Conservation (phyloP, 2,329 filamentous ascomycete species). For the Grosmannia serpens region DNA sequence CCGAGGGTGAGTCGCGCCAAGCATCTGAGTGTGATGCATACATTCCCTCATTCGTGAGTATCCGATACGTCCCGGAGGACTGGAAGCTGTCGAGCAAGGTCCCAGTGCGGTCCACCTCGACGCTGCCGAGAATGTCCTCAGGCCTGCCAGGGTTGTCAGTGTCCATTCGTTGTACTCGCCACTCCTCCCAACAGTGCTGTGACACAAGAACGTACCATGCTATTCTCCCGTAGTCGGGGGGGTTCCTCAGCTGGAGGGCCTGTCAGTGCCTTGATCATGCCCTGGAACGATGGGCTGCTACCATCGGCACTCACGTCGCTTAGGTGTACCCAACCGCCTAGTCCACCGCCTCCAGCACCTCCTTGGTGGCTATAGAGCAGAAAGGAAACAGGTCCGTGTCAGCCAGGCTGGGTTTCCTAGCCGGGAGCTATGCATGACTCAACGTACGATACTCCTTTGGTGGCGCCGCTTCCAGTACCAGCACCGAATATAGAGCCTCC, state of each 20-base stretch:
- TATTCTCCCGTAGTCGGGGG: slow-evolving; percentile 56
- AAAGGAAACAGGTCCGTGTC: background rate
- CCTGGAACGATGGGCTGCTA: background rate
- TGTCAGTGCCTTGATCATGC: background rate
- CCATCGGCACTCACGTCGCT: slow-evolving; percentile 32
- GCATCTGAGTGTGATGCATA: slow-evolving; percentile 28
- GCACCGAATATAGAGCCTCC: slow-evolving; percentile 38
- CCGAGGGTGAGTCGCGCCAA: background rate
- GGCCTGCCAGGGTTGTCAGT: slow-evolving; percentile 26
- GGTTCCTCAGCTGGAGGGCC: slow-evolving; percentile 34
- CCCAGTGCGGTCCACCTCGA: slow-evolving; percentile 49
- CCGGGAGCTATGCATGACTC: background rate
- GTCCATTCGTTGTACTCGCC: background rate
- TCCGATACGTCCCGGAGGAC: slow-evolving; percentile 32
- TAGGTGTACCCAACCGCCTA: slow-evolving; percentile 53
- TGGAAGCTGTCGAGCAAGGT: slow-evolving; percentile 13
- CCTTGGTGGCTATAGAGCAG: slow-evolving; percentile 32
- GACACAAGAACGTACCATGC: slow-evolving; percentile 31
- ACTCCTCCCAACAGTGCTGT: too few relatives aligned
- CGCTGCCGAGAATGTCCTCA: slow-evolving; percentile 58
- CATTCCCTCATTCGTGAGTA: slow-evolving; percentile 56
- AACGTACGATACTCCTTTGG: slow-evolving; percentile 21
- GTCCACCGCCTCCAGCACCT: slow-evolving; percentile 47
- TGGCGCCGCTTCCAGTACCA: slow-evolving; percentile 38
- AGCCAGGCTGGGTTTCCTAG: background rate